Percentiles rank a stretch among this genome's conserved stretches.
Conservation (phyloP, 2,329 filamentous ascomycete genomes). For the Neofusicoccum ribis region DNA sequence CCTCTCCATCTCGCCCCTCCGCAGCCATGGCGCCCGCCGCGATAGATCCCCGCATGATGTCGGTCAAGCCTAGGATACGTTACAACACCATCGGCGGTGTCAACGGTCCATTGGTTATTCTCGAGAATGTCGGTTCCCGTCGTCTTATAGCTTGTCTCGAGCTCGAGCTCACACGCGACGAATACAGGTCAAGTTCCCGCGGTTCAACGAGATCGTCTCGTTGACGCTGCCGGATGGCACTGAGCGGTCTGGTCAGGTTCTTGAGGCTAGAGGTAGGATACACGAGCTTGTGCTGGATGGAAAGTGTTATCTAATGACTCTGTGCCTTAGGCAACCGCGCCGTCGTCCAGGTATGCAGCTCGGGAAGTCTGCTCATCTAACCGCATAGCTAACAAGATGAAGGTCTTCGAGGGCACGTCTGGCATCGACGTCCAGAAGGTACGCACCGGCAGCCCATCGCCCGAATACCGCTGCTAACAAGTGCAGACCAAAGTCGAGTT, state of each 20-base stretch:
- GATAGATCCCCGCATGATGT: constrained; percentile 53
- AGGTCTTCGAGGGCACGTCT: constrained; percentile 96
- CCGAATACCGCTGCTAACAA: constrained; percentile 26
- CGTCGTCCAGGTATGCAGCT: constrained; percentile 78
- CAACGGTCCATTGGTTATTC: constrained; percentile 95
- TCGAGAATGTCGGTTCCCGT: constrained; percentile 76
- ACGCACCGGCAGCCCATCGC: constrained; percentile 22
- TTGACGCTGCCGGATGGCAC: constrained; percentile 94
- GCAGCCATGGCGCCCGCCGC: constrained; percentile 37
- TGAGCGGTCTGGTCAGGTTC: constrained; percentile 88
- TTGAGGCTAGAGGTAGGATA: constrained; percentile 86
- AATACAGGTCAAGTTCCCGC: constrained; percentile 87
- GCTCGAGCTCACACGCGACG: constrained; percentile 27
- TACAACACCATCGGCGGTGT: constrained; percentile 99
- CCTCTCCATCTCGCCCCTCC: background rate
- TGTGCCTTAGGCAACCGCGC: constrained; percentile 73
- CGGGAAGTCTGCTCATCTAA: background rate
- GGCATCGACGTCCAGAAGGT: constrained; percentile 98
- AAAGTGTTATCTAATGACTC: background rate
- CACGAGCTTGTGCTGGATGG: constrained; percentile 24
- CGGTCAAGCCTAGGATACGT: constrained; percentile 70
- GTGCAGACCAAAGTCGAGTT: constrained; percentile 92
- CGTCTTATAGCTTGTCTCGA: constrained; percentile 1
- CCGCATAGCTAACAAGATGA: constrained; percentile 25
- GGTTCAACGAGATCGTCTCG: constrained; percentile 97